These are phyloP conservation scores for Claviceps purpurea DNA, from an alignment of 2,329 filamentous ascomycete genomes.

Conservation along the genomic window DNA sequence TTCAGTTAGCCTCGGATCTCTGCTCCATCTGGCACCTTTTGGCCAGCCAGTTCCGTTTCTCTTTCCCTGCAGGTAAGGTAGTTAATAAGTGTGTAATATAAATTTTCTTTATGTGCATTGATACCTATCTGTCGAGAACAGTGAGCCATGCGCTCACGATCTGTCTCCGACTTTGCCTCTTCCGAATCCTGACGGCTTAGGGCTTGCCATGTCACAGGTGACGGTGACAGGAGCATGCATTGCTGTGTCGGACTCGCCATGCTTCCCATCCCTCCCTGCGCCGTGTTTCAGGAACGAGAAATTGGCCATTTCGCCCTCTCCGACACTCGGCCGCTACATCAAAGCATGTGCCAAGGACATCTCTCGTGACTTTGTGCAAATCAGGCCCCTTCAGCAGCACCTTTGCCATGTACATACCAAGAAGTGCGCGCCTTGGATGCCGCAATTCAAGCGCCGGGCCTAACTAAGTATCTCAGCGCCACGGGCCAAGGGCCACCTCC, in stretches of 20 bases:
- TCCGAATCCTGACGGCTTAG: neutral
- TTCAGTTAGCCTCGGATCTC: no score
- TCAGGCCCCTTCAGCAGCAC: neutral
- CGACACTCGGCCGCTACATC: neutral
- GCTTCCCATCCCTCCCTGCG: neutral
- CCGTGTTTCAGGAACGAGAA: neutral
- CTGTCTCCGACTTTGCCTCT: neutral
- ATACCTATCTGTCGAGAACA: no score
- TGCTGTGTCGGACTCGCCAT: neutral
- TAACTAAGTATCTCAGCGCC: neutral
- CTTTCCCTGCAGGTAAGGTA: no score
- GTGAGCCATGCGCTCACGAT: no score
- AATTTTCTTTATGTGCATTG: no score
- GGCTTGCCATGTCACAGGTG: neutral
- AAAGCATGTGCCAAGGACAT: neutral
- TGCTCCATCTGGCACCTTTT: no score
- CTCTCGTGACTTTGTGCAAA: neutral
- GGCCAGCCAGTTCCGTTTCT: no score
- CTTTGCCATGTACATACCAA: neutral
- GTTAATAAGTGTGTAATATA: no score
- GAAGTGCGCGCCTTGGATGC: neutral
- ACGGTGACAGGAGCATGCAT: neutral
- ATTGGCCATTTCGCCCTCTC: neutral
- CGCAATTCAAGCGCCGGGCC: neutral
- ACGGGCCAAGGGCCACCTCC: neutral